Evolutionary conservation across 495 filamentous ascomycete genomes (phyloP), one percentile per base, ranked within the genome.

Genomic region (Stereocaulon alpinum): DNA sequence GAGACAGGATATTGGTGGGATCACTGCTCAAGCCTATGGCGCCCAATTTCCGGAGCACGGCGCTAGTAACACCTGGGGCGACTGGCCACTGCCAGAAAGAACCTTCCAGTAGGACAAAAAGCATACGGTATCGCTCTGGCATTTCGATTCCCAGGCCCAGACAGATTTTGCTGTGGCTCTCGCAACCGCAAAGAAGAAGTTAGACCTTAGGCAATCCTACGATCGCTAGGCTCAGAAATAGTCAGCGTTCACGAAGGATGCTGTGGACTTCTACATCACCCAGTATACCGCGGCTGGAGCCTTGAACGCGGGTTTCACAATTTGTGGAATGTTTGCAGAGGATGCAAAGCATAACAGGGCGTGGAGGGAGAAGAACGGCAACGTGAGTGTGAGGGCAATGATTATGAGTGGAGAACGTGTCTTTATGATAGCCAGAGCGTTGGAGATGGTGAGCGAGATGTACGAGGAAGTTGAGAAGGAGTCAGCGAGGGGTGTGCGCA

Each of bases 1-100:
- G 1, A 74, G 75, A 18, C 73, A 79, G 55, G 76, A 77, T 60
- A 76, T 77, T 56, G 74, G 74, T 1, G 74, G 72, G 29, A 74
- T 77, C 71, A 69, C 76, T 45, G 73, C 75, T 1, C 71, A 69
- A 44, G 68, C 72, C 2, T 72, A 74, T 59, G 73, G 67, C 4
- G 58, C 64, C 3, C 69, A 62, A 10, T 69, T 70, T 55, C 65
- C 70, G 0, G 57, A 68, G 0, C 54, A 66, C 18, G 64, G 67
- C 5, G 69, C 67, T 4, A 73, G 66, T 47, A 61, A 76, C 32
- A 68, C 65, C 18, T 78, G 74, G 72, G 75, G 75, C 22, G 74
- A 77, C 54, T 76, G 72, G 50, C 72, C 74, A 6, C 65, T 77
- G 10, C 74, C 76, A 3, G 74, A 74, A 32, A 71, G 72, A 0